Percentiles rank a stretch among this genome's conserved stretches.
Conservation (phyloP, 176 grass and related monocot genomes). For the Triticum aestivum region IWGSC_CS_RefSeq_v2.1 NC_057810.1:498476291-498476790, state of each 20-base stretch:
- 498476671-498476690: conserved; percentile 6
- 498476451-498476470: background rate
- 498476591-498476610: background rate
- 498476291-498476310: background rate
- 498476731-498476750: conserved; percentile 13
- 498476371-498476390: background rate
- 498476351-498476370: background rate
- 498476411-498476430: background rate
- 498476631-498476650: background rate
- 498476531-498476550: background rate
- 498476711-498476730: conserved; percentile 35
- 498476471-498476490: conserved; percentile 15
- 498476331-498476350: background rate
- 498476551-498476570: background rate
- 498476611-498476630: background rate
- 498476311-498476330: background rate
- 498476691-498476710: background rate
- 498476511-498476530: conserved; percentile 12
- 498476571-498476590: background rate
- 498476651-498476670: conserved; percentile 18
- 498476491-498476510: background rate
- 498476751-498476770: conserved; percentile 20
- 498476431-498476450: conserved; percentile 2
- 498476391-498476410: background rate
- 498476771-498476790: background rate